Evolutionary conservation across 1,284 basidiomycete species (phyloP).

Genomic region (Leccinum griseonigrum): DNA sequence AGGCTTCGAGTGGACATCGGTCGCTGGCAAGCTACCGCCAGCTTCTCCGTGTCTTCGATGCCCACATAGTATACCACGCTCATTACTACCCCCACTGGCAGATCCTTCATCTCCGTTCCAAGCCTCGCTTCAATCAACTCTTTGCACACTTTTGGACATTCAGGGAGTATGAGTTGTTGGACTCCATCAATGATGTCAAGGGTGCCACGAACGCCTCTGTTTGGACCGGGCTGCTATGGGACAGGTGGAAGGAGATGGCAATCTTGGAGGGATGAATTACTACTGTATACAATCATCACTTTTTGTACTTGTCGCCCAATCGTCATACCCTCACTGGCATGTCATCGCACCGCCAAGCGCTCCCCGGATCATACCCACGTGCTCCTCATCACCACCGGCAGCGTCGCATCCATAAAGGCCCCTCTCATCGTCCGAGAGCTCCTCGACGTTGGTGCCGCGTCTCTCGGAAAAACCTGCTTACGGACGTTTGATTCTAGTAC

Average conservation of each 20-base stretch:
- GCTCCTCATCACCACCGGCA: constrained; percentile 86
- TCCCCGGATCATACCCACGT: constrained; percentile 61
- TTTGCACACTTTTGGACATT: constrained; percentile 98
- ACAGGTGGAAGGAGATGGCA: constrained; percentile 85
- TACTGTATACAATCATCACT: neutral
- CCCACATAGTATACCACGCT: constrained; percentile 65
- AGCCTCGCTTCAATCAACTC: constrained; percentile 86
- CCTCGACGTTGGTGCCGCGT: constrained; percentile 52
- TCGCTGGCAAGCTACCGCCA: no score
- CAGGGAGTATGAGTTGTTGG: constrained; percentile 89
- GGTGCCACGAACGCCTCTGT: constrained; percentile 61
- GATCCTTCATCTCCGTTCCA: constrained; percentile 90
- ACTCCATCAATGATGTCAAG: constrained; percentile 80
- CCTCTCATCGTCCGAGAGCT: constrained; percentile 85
- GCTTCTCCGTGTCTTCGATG: constrained; percentile 92
- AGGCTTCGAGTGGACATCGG: no score
- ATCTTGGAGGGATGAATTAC: constrained; percentile 49
- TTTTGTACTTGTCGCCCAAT: constrained; percentile 14
- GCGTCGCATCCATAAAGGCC: constrained; percentile 92
- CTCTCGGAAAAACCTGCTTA: neutral
- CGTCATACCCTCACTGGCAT: neutral
- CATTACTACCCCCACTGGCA: constrained; percentile 31
- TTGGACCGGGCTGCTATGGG: constrained; percentile 84
- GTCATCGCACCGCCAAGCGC: constrained; percentile 40
- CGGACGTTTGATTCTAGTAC: constrained; percentile 45